These are phyloP conservation scores for Tylopilus plumbeoviolaceoides DNA, from an alignment of 768 basidiomycete species.

Conservation along the genomic window DNA sequence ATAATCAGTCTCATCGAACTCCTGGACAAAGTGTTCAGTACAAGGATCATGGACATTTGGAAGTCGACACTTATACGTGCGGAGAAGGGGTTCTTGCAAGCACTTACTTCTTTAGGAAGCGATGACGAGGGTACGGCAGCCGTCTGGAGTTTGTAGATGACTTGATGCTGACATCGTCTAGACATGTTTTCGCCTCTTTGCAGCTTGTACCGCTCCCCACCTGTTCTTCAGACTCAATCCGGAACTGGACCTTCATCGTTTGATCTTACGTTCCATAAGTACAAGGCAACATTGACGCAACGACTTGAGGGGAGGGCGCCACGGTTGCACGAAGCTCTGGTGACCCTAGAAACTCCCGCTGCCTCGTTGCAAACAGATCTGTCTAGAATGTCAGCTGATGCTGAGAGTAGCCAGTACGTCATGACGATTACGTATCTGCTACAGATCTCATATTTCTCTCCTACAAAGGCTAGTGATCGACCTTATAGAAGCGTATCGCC, in stretches of 20 bases:
- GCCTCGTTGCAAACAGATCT: constrained; percentile 58
- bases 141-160: background rate
- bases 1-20: constrained; percentile 36
- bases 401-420: constrained; percentile 43
- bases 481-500: constrained; percentile 45
- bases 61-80: constrained; percentile 41
- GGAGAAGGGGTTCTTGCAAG: constrained; percentile 42
- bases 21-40: constrained; percentile 53
- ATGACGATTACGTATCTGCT: background rate
- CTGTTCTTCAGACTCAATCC: constrained; percentile 44
- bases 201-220: constrained; percentile 53
- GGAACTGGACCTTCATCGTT: constrained; percentile 31
- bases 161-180: constrained; percentile 26
- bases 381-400: constrained; percentile 37
- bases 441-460: background rate
- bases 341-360: constrained; percentile 57
- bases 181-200: constrained; percentile 46
- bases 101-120: constrained; percentile 30
- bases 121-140: constrained; percentile 17
- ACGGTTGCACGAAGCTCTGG: constrained; percentile 54
- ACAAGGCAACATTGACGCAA: constrained; percentile 54
- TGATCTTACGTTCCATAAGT: constrained; percentile 54
- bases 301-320: constrained; percentile 66
- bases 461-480: constrained; percentile 35
- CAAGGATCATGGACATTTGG: constrained; percentile 59